A percentile compares a stretch with the other conserved stretches of the same genome.
Conservation (phyloP, 2,329 filamentous ascomycete species). For the Ophiobolus disseminans region DNA sequence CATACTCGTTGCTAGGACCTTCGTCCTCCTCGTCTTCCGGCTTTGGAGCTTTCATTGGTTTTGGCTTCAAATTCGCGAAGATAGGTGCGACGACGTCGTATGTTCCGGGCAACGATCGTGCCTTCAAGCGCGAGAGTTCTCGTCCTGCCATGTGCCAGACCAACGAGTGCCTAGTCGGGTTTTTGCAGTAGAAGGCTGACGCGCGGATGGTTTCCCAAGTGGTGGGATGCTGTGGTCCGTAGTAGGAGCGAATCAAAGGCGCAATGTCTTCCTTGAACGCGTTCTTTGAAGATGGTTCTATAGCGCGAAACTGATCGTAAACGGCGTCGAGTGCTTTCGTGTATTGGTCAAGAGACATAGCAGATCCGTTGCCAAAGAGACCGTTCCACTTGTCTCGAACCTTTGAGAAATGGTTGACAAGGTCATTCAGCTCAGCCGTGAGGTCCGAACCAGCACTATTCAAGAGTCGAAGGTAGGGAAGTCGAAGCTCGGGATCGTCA, state of each 20-base stretch:
- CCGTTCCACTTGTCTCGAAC: conserved; percentile 6
- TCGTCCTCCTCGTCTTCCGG: conserved; percentile 15
- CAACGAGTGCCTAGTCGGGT: conserved; percentile 34
- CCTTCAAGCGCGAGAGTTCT: conserved; percentile 51
- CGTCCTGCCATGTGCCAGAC: conserved; percentile 51
- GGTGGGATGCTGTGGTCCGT: conserved; percentile 8
- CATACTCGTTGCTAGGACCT: no score
- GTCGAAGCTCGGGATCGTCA: conserved; percentile 8
- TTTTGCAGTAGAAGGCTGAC: conserved; percentile 48
- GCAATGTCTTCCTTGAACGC: conserved; percentile 16
- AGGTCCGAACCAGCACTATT: neutral
- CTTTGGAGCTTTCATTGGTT: conserved; percentile 26
- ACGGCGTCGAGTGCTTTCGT: conserved; percentile 21
- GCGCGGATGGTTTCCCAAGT: conserved; percentile 57
- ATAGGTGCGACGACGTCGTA: conserved; percentile 26
- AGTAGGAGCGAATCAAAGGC: conserved; percentile 16
- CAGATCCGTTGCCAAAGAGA: neutral
- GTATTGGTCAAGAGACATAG: conserved; percentile 13
- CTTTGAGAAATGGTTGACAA: neutral
- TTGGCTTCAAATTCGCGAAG: conserved; percentile 41
- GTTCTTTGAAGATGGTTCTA: conserved; percentile 18
- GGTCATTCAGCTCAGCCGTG: neutral
- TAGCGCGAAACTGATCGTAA: conserved; percentile 18
- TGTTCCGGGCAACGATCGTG: conserved; percentile 10
- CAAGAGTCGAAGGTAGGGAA: conserved; percentile 8